Base-by-base conservation (phyloP, 2,329 filamentous ascomycete genomes). In the Pseudogymnoascus sp. region DNA sequence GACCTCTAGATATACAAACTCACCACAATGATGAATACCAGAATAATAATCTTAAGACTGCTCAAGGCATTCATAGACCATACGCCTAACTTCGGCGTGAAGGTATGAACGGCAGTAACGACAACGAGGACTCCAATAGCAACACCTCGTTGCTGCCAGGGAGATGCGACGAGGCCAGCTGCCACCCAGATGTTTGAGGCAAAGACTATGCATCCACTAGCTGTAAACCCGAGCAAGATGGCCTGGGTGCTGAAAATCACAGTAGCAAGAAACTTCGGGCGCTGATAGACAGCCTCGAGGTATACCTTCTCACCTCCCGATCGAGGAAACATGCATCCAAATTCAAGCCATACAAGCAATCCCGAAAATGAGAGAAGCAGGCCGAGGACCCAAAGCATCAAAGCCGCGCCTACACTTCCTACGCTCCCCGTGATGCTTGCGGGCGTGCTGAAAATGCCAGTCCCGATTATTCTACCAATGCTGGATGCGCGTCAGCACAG, bases 151-250 rank as follows among this genome's bases (percentile, higher is more conserved):
- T 79, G 75, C 59, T 78, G 78, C 77, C 76, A 79, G 9, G 74
- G 70, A 0, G 80, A 79, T 50, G 70, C 74, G 7, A 72, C 70
- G 64, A 78, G 72, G 50, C 77, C 78, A 41, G 80, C 77, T 11
- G 80, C 76, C 40, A 80, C 75, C 26, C 77, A 77, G 66, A 81
- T 80, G 54, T 78, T 78, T 1, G 78, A 75, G 0, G 78, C 77
- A 84, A 83, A 36, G 86, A 87, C 83, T 78, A 88, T 80, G 0
- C 84, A 79, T 66, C 88, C 87, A 35, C 81, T 81, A 65, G 82
- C 85, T 63, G 80, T 82, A 74, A 79, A 80, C 5, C 78, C 78
- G 9, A 81, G 73, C 6, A 81, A 68, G 9, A 80, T 72, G 4
- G 75, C 75, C 59, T 81, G 79, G 1, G 77, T 73, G 62, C 78